phyloP scores from a whole-genome alignment of 225 moss, liverwort and hornwort genomes.

The Bryoerythrophyllum caledonicum region DNA sequence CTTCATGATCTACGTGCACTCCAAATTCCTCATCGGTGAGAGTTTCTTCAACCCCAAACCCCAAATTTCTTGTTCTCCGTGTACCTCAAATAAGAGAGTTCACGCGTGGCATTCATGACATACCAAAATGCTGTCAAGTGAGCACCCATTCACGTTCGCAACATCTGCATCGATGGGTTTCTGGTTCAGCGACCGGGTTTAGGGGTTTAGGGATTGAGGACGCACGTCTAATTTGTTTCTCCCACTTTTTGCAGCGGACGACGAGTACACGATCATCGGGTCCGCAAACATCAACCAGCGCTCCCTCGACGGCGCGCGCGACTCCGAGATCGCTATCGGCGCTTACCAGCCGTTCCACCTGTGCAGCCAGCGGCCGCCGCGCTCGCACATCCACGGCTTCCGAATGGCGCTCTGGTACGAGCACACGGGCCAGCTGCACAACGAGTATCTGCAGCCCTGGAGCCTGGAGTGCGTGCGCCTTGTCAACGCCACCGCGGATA shows the following conservation, averaged over 20 bases:
- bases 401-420: conserved; percentile 83
- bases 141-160: too few species aligned
- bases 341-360: conserved; percentile 73
- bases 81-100: neutral
- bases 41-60: too few species aligned
- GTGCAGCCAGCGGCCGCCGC: conserved; percentile 34
- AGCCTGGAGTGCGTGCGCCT: conserved; percentile 47
- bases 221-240: too few species aligned
- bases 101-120: neutral
- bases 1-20: conserved; percentile 82
- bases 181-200: too few species aligned
- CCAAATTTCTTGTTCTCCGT: too few species aligned
- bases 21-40: conserved; percentile 24
- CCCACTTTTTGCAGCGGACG: conserved; percentile 57
- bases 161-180: too few species aligned
- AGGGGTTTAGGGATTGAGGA: too few species aligned
- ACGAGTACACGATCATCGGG: conserved; percentile 82
- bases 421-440: conserved; percentile 70
- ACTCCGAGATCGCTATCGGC: conserved; percentile 89
- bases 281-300: conserved; percentile 93
- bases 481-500: conserved; percentile 55
- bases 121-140: too few species aligned
- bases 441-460: conserved; percentile 63
- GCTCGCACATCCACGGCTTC: conserved; percentile 80
- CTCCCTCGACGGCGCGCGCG: conserved; percentile 68